A percentile compares a stretch with the other conserved stretches of the same genome.
phyloP scores from a whole-genome alignment of 2,329 filamentous ascomycete genomes.

The Coleophoma eucalyptorum region DNA sequence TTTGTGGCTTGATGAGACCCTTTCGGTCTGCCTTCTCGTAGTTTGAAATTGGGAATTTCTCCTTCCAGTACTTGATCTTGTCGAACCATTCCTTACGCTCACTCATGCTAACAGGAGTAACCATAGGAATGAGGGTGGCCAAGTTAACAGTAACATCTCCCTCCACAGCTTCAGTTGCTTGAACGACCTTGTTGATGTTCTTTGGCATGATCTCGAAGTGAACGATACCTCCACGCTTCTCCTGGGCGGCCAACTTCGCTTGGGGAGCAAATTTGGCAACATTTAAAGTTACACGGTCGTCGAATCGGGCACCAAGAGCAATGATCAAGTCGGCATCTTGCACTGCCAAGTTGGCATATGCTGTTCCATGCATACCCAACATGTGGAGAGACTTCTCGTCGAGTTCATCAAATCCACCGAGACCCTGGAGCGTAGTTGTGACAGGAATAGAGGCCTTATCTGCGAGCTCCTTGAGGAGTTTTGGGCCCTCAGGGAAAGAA shows the following conservation, averaged over 20 bases:
- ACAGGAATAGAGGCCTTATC: slow-evolving; percentile 92
- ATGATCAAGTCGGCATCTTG: slow-evolving; percentile 96
- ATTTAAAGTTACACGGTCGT: slow-evolving; percentile 86
- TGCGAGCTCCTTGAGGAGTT: slow-evolving; percentile 77
- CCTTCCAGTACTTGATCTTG: slow-evolving; percentile 89
- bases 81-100: slow-evolving; percentile 82
- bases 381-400: slow-evolving; percentile 95
- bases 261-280: slow-evolving; percentile 84
- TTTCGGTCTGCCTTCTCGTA: slow-evolving; percentile 76
- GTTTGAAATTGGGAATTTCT: slow-evolving; percentile 77
- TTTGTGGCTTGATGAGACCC: slow-evolving; percentile 90
- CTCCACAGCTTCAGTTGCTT: slow-evolving; percentile 92
- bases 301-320: slow-evolving; percentile 88
- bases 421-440: slow-evolving; percentile 90
- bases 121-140: slow-evolving; percentile 65
- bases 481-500: slow-evolving; percentile 71
- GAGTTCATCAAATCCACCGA: slow-evolving; percentile 89
- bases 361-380: slow-evolving; percentile 97
- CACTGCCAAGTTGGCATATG: slow-evolving; percentile 97
- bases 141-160: slow-evolving; percentile 86
- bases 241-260: slow-evolving; percentile 78
- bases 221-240: slow-evolving; percentile 88
- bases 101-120: slow-evolving; percentile 57
- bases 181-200: slow-evolving; percentile 99
- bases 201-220: slow-evolving; percentile 99